phyloP scores from a whole-genome alignment of 139 green algal species.

The Marvania coccoides region DNA sequence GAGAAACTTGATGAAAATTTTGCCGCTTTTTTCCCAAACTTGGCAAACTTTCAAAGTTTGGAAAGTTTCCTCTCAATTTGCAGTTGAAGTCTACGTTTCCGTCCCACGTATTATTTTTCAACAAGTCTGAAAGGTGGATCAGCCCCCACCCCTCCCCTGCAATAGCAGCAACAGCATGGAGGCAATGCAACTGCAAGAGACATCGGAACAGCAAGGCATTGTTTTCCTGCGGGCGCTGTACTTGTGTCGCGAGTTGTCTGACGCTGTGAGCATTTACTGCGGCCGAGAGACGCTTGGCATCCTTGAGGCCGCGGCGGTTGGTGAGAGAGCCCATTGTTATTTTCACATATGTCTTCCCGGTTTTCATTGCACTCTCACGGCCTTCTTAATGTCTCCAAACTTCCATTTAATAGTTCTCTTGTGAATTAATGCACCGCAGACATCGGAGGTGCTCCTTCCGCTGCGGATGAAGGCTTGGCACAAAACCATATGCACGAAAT shows the following conservation, averaged over 20 bases:
- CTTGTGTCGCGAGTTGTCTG: constrained; percentile 6
- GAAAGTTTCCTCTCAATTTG: too few species aligned
- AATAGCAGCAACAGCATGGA: background rate
- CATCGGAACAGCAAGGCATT: background rate
- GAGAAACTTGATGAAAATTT: too few species aligned
- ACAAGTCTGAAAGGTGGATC: too few species aligned
- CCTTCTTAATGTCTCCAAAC: background rate
- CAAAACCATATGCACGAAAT: background rate
- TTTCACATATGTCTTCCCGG: background rate
- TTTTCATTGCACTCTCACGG: background rate
- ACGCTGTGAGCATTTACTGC: background rate
- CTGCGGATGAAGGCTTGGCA: too few species aligned
- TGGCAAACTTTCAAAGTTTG: too few species aligned
- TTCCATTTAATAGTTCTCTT: too few species aligned
- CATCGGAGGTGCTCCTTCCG: too few species aligned
- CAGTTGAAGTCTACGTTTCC: too few species aligned
- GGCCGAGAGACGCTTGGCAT: background rate
- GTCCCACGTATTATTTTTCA: too few species aligned
- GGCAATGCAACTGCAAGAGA: background rate
- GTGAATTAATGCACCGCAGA: too few species aligned
- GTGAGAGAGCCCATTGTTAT: background rate
- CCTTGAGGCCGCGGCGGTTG: background rate
- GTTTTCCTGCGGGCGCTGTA: constrained; percentile 1
- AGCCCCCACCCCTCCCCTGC: background rate
- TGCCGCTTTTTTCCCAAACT: too few species aligned